Percentiles rank a stretch among this genome's conserved stretches.
phyloP scores from a whole-genome alignment of 306 rosid genomes.

The Prunus davidiana region DNA sequence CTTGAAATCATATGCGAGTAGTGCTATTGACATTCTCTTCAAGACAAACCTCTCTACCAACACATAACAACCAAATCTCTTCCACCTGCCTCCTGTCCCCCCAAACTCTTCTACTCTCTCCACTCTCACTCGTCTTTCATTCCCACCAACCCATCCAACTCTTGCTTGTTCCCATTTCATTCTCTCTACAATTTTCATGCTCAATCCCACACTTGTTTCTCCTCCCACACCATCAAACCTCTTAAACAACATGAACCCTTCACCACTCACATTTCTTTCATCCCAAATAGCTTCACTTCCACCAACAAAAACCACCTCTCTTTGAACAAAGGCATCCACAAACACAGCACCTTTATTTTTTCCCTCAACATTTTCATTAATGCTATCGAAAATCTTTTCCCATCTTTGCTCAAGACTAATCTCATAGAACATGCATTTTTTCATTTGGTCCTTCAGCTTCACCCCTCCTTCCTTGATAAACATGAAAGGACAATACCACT shows the following conservation, averaged over 20 bases:
- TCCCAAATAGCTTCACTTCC: slow-evolving; percentile 33
- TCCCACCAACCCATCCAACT: slow-evolving; percentile 38
- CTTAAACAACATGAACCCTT: slow-evolving; percentile 45
- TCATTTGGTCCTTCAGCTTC: slow-evolving; percentile 44
- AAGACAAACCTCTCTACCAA: slow-evolving; percentile 51
- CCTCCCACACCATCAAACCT: slow-evolving; percentile 19
- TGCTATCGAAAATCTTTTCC: slow-evolving; percentile 43
- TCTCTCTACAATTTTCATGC: slow-evolving; percentile 47
- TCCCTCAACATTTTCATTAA: slow-evolving; percentile 10
- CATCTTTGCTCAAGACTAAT: slow-evolving; percentile 58
- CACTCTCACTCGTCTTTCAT: slow-evolving; percentile 27
- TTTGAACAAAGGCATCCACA: slow-evolving; percentile 46
- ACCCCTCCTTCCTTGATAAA: slow-evolving; percentile 57
- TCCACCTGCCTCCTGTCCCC: slow-evolving; percentile 37
- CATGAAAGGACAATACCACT: slow-evolving; percentile 71
- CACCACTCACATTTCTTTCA: not conserved
- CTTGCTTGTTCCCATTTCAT: slow-evolving; percentile 50
- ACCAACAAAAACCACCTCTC: slow-evolving; percentile 33
- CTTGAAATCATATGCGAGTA: slow-evolving; percentile 37
- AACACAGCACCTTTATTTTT: not conserved
- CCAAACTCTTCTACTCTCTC: slow-evolving; percentile 45
- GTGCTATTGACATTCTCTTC: slow-evolving; percentile 26
- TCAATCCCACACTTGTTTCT: slow-evolving; percentile 49
- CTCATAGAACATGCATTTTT: slow-evolving; percentile 51
- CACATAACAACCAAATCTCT: slow-evolving; percentile 35